Evolutionary conservation across 2,329 filamentous ascomycete genomes (phyloP).

Genomic region (Keithomyces neogunnii): DNA sequence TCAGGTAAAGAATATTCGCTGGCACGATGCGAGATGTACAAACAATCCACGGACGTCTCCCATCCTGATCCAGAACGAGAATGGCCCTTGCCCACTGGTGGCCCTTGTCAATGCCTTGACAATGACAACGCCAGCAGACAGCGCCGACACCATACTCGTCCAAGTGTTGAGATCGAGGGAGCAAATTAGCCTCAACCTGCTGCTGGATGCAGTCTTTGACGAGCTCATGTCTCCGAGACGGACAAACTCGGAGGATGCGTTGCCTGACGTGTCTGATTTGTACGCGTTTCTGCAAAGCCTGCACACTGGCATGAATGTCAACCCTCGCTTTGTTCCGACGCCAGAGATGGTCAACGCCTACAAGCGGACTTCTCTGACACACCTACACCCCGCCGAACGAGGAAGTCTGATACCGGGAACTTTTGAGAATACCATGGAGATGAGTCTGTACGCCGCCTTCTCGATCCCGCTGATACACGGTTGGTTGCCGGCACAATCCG

Average conservation of each 20-base stretch:
- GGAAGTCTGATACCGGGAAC: slow-evolving; percentile 51
- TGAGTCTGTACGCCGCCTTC: slow-evolving; percentile 87
- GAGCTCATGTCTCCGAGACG: slow-evolving; percentile 77
- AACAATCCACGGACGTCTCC: slow-evolving; percentile 69
- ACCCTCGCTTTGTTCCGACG: slow-evolving; percentile 71
- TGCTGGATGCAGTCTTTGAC: slow-evolving; percentile 86
- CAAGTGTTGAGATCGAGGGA: slow-evolving; percentile 73
- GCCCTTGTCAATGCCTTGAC: slow-evolving; percentile 89
- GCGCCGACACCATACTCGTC: slow-evolving; percentile 59
- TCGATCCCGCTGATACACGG: slow-evolving; percentile 84
- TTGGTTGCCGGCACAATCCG: slow-evolving; percentile 68
- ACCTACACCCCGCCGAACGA: slow-evolving; percentile 42
- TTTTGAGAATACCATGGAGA: slow-evolving; percentile 81
- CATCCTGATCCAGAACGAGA: slow-evolving; percentile 85
- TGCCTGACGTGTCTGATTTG: slow-evolving; percentile 83
- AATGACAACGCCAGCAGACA: slow-evolving; percentile 63
- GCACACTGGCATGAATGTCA: slow-evolving; percentile 97
- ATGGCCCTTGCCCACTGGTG: slow-evolving; percentile 87
- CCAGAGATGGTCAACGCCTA: slow-evolving; percentile 36
- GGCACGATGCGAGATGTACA: slow-evolving; percentile 57
- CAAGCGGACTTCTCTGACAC: slow-evolving; percentile 43
- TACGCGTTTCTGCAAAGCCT: slow-evolving; percentile 82
- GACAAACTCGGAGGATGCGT: slow-evolving; percentile 49
- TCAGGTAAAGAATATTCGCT: slow-evolving; percentile 83
- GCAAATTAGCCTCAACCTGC: slow-evolving; percentile 75